These are phyloP conservation scores for Xylaria sp. DNA, from an alignment of 2,329 filamentous ascomycete species.

Conservation along the genomic window DNA sequence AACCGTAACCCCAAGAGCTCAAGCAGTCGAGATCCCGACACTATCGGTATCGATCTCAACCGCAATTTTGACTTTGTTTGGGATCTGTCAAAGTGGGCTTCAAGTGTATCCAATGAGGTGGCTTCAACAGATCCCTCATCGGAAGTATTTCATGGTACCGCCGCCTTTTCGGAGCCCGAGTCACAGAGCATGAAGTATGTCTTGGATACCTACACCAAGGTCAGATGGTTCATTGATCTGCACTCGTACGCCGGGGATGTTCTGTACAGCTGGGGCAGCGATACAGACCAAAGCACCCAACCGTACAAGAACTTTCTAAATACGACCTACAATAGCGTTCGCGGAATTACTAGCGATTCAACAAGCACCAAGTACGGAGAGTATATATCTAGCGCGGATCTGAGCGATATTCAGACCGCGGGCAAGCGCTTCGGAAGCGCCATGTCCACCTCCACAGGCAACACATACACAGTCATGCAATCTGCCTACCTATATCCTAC, in stretches of 20 bases:
- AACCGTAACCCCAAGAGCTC: slow-evolving; percentile 61
- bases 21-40: slow-evolving; percentile 45
- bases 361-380: slow-evolving; percentile 56
- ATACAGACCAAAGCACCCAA: slow-evolving; percentile 60
- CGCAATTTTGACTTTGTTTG: slow-evolving; percentile 69
- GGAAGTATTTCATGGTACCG: slow-evolving; percentile 63
- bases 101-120: slow-evolving; percentile 51
- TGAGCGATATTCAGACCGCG: slow-evolving; percentile 49
- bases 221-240: slow-evolving; percentile 69
- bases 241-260: slow-evolving; percentile 65
- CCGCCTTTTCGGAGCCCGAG: slow-evolving; percentile 66
- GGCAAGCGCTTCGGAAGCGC: slow-evolving; percentile 52
- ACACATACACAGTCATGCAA: slow-evolving; percentile 54
- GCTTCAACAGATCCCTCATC: slow-evolving; percentile 57
- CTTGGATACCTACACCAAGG: slow-evolving; percentile 59
- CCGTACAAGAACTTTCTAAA: slow-evolving; percentile 64
- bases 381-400: slow-evolving; percentile 56
- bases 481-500: slow-evolving; percentile 59
- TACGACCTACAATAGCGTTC: slow-evolving; percentile 60
- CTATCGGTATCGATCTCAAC: slow-evolving; percentile 64
- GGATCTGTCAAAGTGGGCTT: slow-evolving; percentile 61
- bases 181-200: slow-evolving; percentile 65
- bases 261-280: slow-evolving; percentile 68
- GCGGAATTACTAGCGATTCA: slow-evolving; percentile 58
- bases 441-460: slow-evolving; percentile 55